Conservation (phyloP, 2,329 filamentous ascomycete species). For the Fusarium citri region DNA sequence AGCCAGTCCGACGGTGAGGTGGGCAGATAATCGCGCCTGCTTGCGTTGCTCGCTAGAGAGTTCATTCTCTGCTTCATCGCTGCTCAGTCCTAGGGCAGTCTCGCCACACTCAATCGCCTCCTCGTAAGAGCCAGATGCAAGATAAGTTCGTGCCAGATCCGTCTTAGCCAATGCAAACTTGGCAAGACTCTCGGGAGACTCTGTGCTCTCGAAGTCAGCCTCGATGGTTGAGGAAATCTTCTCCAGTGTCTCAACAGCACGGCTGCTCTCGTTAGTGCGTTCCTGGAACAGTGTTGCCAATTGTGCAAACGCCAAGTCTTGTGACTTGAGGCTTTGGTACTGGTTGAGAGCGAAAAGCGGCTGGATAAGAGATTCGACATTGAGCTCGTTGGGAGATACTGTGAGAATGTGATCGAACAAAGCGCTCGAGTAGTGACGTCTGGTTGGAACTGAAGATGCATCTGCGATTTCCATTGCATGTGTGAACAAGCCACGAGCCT, state of each 20-base stretch:
- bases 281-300: slow-evolving; percentile 85
- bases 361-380: slow-evolving; percentile 76
- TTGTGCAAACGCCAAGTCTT: slow-evolving; percentile 79
- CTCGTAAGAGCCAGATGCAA: slow-evolving; percentile 74
- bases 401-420: slow-evolving; percentile 84
- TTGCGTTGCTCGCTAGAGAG: slow-evolving; percentile 72
- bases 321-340: slow-evolving; percentile 75
- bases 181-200: slow-evolving; percentile 78
- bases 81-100: slow-evolving; percentile 80
- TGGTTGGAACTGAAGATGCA: slow-evolving; percentile 76
- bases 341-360: slow-evolving; percentile 91
- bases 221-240: slow-evolving; percentile 78
- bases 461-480: slow-evolving; percentile 95
- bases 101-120: slow-evolving; percentile 83
- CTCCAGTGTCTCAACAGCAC: slow-evolving; percentile 73
- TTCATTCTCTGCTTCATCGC: slow-evolving; percentile 75
- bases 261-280: slow-evolving; percentile 75
- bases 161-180: slow-evolving; percentile 85
- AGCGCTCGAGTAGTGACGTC: slow-evolving; percentile 82
- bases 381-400: slow-evolving; percentile 59
- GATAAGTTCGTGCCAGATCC: slow-evolving; percentile 85
- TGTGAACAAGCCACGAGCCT: slow-evolving; percentile 87
- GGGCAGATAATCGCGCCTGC: slow-evolving; percentile 82
- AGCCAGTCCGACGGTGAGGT: slow-evolving; percentile 86
- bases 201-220: slow-evolving; percentile 83